Evolutionary conservation across 2,329 filamentous ascomycete species (phyloP).

Genomic region (Fusarium domesticum): DNA sequence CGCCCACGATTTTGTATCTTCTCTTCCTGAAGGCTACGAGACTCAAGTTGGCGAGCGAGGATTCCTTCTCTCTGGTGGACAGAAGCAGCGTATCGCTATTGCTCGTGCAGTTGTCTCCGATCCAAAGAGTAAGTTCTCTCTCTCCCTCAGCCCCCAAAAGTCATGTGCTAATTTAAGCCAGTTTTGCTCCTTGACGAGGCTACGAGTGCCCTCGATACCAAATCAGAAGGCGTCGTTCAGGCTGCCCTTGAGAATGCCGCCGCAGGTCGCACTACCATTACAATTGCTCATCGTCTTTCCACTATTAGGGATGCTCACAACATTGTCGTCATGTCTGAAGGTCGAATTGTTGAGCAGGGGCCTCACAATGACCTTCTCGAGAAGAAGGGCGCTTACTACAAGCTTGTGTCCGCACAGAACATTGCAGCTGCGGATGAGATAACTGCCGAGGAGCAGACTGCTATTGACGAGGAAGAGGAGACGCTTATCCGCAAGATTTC

Average conservation of each 20-base stretch:
- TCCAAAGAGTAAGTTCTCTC: slow-evolving; percentile 60
- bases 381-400: slow-evolving; percentile 70
- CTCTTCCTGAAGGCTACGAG: slow-evolving; percentile 83
- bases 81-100: slow-evolving; percentile 96
- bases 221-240: slow-evolving; percentile 91
- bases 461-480: slow-evolving; percentile 49
- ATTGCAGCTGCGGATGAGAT: slow-evolving; percentile 63
- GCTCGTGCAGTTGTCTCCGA: slow-evolving; percentile 86
- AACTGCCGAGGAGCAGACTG: slow-evolving; percentile 49
- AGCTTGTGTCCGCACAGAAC: slow-evolving; percentile 83
- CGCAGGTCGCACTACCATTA: slow-evolving; percentile 86
- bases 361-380: slow-evolving; percentile 78
- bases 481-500: slow-evolving; percentile 49
- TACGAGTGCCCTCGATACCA: slow-evolving; percentile 89
- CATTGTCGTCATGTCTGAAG: slow-evolving; percentile 87
- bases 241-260: slow-evolving; percentile 85
- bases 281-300: slow-evolving; percentile 91
- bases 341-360: slow-evolving; percentile 88
- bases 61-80: slow-evolving; percentile 87
- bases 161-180: slow-evolving; percentile 21
- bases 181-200: slow-evolving; percentile 91
- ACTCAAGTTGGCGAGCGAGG: slow-evolving; percentile 95
- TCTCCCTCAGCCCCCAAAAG: background rate
- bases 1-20: slow-evolving; percentile 84
- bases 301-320: slow-evolving; percentile 94